phyloP scores from a whole-genome alignment of 805 yeast genomes.

The Sungouiozyma intestinalis region DNA sequence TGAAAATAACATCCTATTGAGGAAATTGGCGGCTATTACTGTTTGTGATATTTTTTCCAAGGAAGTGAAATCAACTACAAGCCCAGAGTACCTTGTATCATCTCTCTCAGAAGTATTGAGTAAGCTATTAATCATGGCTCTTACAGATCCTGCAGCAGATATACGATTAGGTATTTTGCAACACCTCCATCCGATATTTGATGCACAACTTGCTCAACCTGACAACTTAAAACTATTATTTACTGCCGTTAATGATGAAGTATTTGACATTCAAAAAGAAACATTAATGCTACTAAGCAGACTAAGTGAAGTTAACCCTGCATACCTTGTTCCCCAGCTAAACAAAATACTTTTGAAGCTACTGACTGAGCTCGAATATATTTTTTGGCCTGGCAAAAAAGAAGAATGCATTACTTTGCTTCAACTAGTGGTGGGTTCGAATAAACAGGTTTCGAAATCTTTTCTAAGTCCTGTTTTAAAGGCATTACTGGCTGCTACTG shows the following conservation, averaged over 20 bases:
- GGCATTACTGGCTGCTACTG: constrained; percentile 65
- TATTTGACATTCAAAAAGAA: constrained; percentile 68
- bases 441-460: constrained; percentile 77
- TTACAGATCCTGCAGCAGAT: constrained; percentile 81
- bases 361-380: constrained; percentile 74
- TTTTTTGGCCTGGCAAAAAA: constrained; percentile 61
- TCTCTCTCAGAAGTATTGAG: constrained; percentile 81
- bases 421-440: constrained; percentile 62
- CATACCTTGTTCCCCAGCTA: constrained; percentile 87
- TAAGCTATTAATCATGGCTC: constrained; percentile 67
- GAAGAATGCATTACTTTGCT: constrained; percentile 80
- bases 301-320: constrained; percentile 79
- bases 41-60: constrained; percentile 65
- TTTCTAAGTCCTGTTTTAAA: constrained; percentile 87
- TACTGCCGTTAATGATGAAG: constrained; percentile 86
- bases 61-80: constrained; percentile 75
- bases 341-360: constrained; percentile 80
- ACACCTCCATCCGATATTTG: constrained; percentile 65
- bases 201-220: constrained; percentile 89
- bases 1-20: constrained; percentile 65
- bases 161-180: constrained; percentile 71
- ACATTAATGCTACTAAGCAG: constrained; percentile 77
- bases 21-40: constrained; percentile 77
- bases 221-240: constrained; percentile 77
- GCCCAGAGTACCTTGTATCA: constrained; percentile 66